Base-by-base conservation (phyloP, 164 flowering plant genomes). In the Tetrastigma voinierianum region DNA sequence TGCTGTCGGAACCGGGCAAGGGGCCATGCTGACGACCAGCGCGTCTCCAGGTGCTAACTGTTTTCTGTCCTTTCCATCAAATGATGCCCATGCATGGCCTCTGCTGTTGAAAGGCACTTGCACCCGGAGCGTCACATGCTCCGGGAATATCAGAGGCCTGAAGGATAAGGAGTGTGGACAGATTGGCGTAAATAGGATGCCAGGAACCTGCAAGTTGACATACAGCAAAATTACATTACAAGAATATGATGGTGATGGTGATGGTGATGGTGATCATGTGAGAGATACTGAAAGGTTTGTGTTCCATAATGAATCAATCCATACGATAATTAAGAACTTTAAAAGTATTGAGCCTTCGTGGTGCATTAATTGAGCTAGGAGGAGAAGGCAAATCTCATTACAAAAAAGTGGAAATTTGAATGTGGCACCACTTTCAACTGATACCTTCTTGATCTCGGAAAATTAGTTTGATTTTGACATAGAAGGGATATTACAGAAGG, bases 1-100 rank as follows among this genome's bases (percentile, higher is more conserved):
- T 8, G 96, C 97, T 1, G 97, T 95, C 15, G 98, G 96, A n/a
- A 94, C 98, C 51, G 98, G 97, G 96, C 98, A 94, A 10, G 87
- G 86, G 9, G 98, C 96, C 88, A 94, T 94, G 81, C 96, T 89
- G 78, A 90, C 86, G 2, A 94, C 83, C 11, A 91, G 92, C 16
- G 97, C 97, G 74, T 94, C 98, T 0, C 98, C 98, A 6, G 98
- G 82, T 51, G 80, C 83, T 56, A 91, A 72, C 74, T 82, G 74
- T 76, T 82, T 88, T 71, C 98, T 69, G 79, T 81, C 93, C 73
- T 91, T 94, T 15, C 98, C 97, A 61, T 91, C 98, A 70, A 91
- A 94, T 25, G 98, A 94, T 40, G 82, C 98, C 97, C 97, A 94
- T 8, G 97, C 96, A 58, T 85, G 82, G 65, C 96, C 81, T 76